Evolutionary conservation across 805 yeast genomes (phyloP), one percentile per base, ranked within the genome.

Genomic region (Zygosaccharomyces lentus): DNA sequence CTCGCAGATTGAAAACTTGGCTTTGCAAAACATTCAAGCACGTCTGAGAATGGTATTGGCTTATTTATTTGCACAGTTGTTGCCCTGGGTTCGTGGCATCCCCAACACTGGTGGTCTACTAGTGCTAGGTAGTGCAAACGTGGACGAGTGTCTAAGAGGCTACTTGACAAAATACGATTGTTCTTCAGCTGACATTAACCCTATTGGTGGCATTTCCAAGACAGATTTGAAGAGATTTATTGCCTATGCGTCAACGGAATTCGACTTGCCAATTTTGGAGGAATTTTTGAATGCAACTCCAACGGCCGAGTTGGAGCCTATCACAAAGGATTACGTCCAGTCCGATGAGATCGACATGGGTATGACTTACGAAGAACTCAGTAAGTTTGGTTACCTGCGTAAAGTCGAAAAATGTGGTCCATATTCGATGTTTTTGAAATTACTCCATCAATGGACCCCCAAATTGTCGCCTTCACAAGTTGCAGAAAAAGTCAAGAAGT

Each of bases 271-370:
- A 3, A 76, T 93, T 17, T 71, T 93, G 53, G 68, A 75, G 36
- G 84, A 81, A 7, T 93, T 95, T 63, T 71, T 93, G 38, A 80
- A 77, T 55, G 99, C 99, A 0, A 84, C 93, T 0, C 99, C 99
- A 25, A 91, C 99, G 0, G 99, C 99, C 0, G 99, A 93, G 64
- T 76, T 93, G 42, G 99, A 93, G 61, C 99, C 99, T 29, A 91
- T 88, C 44, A 93, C 99, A 0, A 82, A 84, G 53, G 75, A 80
- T 46, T 91, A 93, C 57, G 95, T 91, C 12, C 99, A 93, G 66
- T 85, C 95, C 26, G 99, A 93, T 65, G 99, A 93, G 66, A 81
- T 79, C 10, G 99, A 93, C 62, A 93, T 93, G 99, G 99, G 99
- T 1, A 85, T 95, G 84, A 86, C 96, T 0, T 93, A 93, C 59